Base-by-base conservation (phyloP, 2,329 filamentous ascomycete genomes). In the Fusarium nygamai region DNA sequence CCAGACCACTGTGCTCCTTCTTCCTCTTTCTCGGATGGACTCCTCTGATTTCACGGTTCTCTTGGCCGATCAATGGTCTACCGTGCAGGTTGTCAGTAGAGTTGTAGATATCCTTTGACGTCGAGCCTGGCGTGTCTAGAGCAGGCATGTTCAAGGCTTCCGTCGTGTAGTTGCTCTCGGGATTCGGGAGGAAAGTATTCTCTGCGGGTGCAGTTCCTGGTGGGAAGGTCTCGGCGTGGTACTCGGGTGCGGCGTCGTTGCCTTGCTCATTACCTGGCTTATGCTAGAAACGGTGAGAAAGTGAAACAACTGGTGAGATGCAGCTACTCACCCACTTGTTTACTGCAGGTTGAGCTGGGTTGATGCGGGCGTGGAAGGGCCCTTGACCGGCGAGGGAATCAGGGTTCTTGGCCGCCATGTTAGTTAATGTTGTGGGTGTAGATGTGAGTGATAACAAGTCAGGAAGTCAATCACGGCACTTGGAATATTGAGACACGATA, bases 21-120 rank as follows among this genome's bases (percentile, higher is more conserved):
- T 64, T 64, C 8, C 62, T 64, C 57, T 62, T 64, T 17, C 62
- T 33, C 0, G 62, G 62, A 51, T 64, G 62, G n/a, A 62, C 56
- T 9, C 62, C 62, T 14, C 62, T 44, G 6, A 16, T 16, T 24
- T 64, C 62, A 33, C 62, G 57, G 31, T 62, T 64, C n/a, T 62
- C 56, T 50, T 62, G 57, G 2, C 62, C 62, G 0, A 31, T n/a
- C 22, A 64, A 5, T 19, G 62, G 57, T 6, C 20, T 64, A 1
- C 62, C 62, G 6, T 62, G 62, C 1, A 62, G 4, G 3, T 8
- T 31, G 10, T 64, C 62, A 17, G 33, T 62, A 5, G 57, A 43
- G 22, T 64, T 64, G 8, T 64, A n/a, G 10, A 62, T 62, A 3
- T 64, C 62, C 36, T 64, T 50, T 16, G 62, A 64, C 5, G 57